Conservation (phyloP, 1,284 basidiomycete species). For the Ustilago curta region DNA sequence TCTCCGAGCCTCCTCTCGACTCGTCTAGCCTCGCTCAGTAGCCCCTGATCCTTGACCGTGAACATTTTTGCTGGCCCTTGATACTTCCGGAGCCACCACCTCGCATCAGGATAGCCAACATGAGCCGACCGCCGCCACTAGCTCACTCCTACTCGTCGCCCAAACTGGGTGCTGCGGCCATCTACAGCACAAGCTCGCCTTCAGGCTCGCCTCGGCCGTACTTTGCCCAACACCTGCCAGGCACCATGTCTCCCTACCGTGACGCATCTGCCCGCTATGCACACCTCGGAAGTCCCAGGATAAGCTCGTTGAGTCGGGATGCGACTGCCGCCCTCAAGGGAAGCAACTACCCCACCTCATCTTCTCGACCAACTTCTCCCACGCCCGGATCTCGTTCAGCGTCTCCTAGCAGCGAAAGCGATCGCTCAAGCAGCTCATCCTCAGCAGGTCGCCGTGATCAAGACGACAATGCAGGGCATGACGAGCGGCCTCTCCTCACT, state of each 20-base stretch:
- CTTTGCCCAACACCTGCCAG: slow-evolving; percentile 57
- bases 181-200: slow-evolving; percentile 52
- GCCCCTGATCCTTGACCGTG: not conserved
- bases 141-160: slow-evolving; percentile 45
- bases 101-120: slow-evolving; percentile 9
- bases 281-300: slow-evolving; percentile 58
- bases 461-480: not conserved
- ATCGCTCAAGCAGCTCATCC: slow-evolving; percentile 18
- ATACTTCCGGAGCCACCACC: not conserved
- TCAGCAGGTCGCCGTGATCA: slow-evolving; percentile 12
- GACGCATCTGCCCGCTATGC: slow-evolving; percentile 62
- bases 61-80: not conserved
- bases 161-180: slow-evolving; percentile 44
- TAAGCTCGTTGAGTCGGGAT: slow-evolving; percentile 63
- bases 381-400: slow-evolving; percentile 45
- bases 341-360: slow-evolving; percentile 59
- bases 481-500: slow-evolving; percentile 18
- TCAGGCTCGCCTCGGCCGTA: slow-evolving; percentile 58
- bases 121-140: slow-evolving; percentile 57
- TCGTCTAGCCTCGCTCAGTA: not conserved
- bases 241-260: slow-evolving; percentile 62
- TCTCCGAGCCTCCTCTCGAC: slow-evolving; percentile 2
- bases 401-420: slow-evolving; percentile 46
- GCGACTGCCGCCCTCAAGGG: slow-evolving; percentile 54
- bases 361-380: slow-evolving; percentile 58